Evolutionary conservation across 345 rosid species (phyloP).

Genomic region (Pseudoturritis turrita): DNA sequence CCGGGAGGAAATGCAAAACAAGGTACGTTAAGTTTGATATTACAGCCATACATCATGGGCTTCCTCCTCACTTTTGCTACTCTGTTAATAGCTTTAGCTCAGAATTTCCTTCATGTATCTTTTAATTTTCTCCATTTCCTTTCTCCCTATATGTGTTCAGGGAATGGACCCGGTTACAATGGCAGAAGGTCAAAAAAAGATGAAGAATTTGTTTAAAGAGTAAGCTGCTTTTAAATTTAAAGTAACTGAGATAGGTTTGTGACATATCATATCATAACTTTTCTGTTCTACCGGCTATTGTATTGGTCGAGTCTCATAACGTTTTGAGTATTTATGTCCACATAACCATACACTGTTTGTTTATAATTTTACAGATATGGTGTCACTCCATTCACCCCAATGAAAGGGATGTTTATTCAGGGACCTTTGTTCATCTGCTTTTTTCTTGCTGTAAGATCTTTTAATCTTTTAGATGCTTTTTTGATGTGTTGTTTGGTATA

Average conservation of each 20-base stretch:
- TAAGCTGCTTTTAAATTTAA: slow-evolving; percentile 38
- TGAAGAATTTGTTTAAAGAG: slow-evolving; percentile 70
- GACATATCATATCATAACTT: not conserved
- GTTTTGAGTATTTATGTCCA: not conserved
- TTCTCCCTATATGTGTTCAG: slow-evolving; percentile 28
- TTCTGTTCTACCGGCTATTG: not conserved
- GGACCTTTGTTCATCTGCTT: slow-evolving; percentile 76
- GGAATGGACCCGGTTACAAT: slow-evolving; percentile 46
- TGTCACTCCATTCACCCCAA: slow-evolving; percentile 70
- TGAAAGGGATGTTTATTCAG: slow-evolving; percentile 79
- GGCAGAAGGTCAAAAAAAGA: slow-evolving; percentile 55
- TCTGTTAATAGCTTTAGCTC: not conserved
- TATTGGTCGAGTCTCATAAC: not conserved
- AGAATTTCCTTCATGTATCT: not conserved
- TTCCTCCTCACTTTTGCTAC: not conserved
- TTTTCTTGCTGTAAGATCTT: slow-evolving; percentile 73
- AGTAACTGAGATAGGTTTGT: not conserved
- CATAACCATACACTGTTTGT: slow-evolving; percentile 13
- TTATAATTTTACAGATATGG: slow-evolving; percentile 54
- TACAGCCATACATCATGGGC: not conserved
- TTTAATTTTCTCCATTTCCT: not conserved
- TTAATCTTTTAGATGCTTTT: not conserved
- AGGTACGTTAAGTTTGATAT: slow-evolving; percentile 35
- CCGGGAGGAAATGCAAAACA: slow-evolving; percentile 46
- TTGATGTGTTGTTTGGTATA: not conserved